Evolutionary conservation across 2,329 filamentous ascomycete species (phyloP), one percentile per base, ranked within the genome.

Genomic region (Ceratocystis alfenasii): DNA sequence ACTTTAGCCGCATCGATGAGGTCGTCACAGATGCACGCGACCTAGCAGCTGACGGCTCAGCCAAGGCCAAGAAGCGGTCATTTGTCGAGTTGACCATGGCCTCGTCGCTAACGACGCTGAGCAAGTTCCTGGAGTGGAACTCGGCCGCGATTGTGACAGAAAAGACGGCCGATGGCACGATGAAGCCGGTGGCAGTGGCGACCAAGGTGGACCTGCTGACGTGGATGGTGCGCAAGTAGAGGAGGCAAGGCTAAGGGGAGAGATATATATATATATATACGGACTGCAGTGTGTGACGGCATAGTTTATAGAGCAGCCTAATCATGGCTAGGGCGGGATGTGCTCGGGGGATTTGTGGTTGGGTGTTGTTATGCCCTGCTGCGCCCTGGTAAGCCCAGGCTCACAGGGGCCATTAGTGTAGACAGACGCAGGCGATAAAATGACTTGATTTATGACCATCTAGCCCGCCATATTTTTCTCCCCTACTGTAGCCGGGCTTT

Each of bases 71-170:
- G 68, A 83, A 83, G 75, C 81, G 86, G 67, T 86, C 88, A 73
- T 99, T 96, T 76, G 88, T 97, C 63, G 89, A 97, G 77, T 96
- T 99, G 73, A 97, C 94, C 5, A 80, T 88, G 74, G 89, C 96
- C 70, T 99, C 94, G 1, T 88, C 88, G 2, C 80, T 99, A 48
- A 84, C 83, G 60, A 87, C 88, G 57, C 81, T 99, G 65, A 93
- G 90, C 79, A 86, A 89, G 72, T 99, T 99, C 78, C 90, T 97
- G 70, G 91, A 97, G 78, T 97, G 94, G 91, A 97, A 99, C 77
- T 94, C 89, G 70, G 93, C 94, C 0, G 94, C 94, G 0, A 86
- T 99, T 62, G 90, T 99, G 2, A 99, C 93, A 0, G 92, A 97
- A 75, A 81, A 83, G 70, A 76, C 80, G 68, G 83, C 80, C 25